These are phyloP conservation scores for Calocera cornea DNA, from an alignment of 768 basidiomycete genomes.

Conservation along the genomic window DNA sequence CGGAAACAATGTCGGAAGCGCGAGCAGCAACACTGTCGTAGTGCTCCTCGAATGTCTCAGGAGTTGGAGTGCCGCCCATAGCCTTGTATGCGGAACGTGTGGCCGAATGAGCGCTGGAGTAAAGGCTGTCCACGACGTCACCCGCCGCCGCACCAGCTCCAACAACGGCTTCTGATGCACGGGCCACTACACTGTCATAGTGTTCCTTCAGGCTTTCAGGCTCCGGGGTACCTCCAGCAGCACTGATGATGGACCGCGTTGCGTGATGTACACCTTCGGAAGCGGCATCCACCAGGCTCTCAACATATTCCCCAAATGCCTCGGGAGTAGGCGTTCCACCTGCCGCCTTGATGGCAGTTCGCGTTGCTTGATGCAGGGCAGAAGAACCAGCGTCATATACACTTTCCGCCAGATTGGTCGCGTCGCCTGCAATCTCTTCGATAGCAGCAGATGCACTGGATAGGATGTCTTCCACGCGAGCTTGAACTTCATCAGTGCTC, in stretches of 20 bases:
- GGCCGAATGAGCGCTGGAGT: no score
- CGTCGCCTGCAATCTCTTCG: slow-evolving; percentile 8
- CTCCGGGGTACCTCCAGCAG: neutral
- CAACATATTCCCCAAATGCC: slow-evolving; percentile 14
- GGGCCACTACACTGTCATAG: no score
- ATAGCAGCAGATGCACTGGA: slow-evolving; percentile 9
- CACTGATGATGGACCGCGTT: neutral
- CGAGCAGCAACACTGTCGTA: no score
- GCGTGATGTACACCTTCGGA: neutral
- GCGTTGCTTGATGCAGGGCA: slow-evolving; percentile 16
- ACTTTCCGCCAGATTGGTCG: neutral
- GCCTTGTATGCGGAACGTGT: no score
- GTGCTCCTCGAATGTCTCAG: no score
- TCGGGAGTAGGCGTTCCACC: slow-evolving; percentile 19
- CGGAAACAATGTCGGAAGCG: no score
- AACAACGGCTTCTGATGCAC: no score
- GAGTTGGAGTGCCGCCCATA: no score
- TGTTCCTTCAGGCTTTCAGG: neutral
- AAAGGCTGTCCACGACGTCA: no score
- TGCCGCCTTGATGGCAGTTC: slow-evolving; percentile 15
- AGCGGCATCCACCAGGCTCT: slow-evolving; percentile 14
- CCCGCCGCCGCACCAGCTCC: no score
- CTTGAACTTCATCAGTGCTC: neutral
- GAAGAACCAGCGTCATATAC: slow-evolving; percentile 10
- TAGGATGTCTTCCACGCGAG: slow-evolving; percentile 1